Conservation (phyloP, 2,329 filamentous ascomycete genomes). For the Curvularia spicifera region DNA sequence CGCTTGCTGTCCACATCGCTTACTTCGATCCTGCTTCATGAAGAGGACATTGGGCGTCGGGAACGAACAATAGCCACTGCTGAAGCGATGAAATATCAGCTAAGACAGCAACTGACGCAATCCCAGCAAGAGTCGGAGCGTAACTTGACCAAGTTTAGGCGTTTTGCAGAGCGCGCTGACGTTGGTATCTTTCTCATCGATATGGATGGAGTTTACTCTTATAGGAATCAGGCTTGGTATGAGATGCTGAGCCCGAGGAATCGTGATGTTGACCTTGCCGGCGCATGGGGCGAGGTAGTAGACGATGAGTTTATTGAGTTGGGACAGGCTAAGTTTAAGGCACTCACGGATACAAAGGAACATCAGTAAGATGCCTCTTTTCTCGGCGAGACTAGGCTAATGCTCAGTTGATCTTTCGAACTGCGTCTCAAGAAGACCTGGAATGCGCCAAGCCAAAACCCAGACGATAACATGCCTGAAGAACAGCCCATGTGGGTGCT, state of each 20-base stretch:
- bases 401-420: slow-evolving; percentile 35
- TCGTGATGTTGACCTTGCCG: slow-evolving; percentile 22
- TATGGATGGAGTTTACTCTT: slow-evolving; percentile 46
- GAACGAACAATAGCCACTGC: slow-evolving; percentile 44
- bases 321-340: slow-evolving; percentile 25
- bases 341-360: slow-evolving; percentile 24
- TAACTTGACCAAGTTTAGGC: slow-evolving; percentile 45
- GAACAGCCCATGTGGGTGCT: slow-evolving; percentile 40
- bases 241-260: slow-evolving; percentile 37
- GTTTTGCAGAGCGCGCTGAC: slow-evolving; percentile 50
- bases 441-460: slow-evolving; percentile 27
- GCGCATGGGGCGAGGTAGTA: slow-evolving; percentile 28
- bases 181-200: slow-evolving; percentile 52
- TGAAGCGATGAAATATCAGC: slow-evolving; percentile 44
- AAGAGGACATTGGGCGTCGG: slow-evolving; percentile 48
- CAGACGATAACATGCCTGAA: slow-evolving; percentile 18
- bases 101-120: slow-evolving; percentile 42
- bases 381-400: background rate
- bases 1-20: slow-evolving; percentile 50
- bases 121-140: slow-evolving; percentile 42
- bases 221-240: slow-evolving; percentile 51
- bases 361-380: slow-evolving; percentile 20
- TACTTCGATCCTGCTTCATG: slow-evolving; percentile 49
- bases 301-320: slow-evolving; percentile 22
- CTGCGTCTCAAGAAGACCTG: slow-evolving; percentile 49